Evolutionary conservation across 257 asterid genomes (phyloP).

Genomic region (Knoxia roxburghii): DNA sequence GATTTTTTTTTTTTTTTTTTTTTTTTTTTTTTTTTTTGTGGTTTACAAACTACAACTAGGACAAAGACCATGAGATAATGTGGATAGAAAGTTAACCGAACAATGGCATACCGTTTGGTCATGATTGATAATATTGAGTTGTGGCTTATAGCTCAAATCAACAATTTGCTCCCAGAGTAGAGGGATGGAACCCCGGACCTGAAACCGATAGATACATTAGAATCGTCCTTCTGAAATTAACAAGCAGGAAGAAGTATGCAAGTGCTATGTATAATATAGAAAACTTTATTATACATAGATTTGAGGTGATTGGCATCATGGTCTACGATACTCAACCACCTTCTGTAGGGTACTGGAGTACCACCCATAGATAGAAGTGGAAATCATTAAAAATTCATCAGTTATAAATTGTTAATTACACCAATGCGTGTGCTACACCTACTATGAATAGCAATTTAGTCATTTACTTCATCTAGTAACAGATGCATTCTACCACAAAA

Average conservation of each 20-base stretch:
- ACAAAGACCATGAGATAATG: constrained; percentile 4
- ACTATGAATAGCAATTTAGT: not conserved
- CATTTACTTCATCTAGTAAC: not conserved
- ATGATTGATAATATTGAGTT: constrained; percentile 62
- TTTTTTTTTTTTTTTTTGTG: too few species aligned
- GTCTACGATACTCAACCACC: not conserved
- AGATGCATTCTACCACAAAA: not conserved
- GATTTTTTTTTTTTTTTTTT: too few species aligned
- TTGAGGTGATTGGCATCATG: not conserved
- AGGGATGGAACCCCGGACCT: constrained; percentile 97
- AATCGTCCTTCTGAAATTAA: not conserved
- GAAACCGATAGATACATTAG: constrained; percentile 27
- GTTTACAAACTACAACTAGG: too few species aligned
- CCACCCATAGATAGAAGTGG: not conserved
- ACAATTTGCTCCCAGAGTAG: constrained; percentile 99
- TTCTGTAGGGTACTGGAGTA: not conserved
- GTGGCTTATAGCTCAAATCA: constrained; percentile 97
- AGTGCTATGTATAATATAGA: not conserved
- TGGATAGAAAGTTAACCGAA: constrained; percentile 15
- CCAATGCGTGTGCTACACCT: not conserved
- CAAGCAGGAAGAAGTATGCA: not conserved
- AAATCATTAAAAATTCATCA: not conserved
- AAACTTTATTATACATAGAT: not conserved
- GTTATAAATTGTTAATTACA: not conserved
- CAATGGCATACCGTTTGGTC: constrained; percentile 68